These are phyloP conservation scores for Coemansia sp. DNA, from an alignment of 192 early-diverging fungal genomes.

Conservation along the genomic window DNA sequence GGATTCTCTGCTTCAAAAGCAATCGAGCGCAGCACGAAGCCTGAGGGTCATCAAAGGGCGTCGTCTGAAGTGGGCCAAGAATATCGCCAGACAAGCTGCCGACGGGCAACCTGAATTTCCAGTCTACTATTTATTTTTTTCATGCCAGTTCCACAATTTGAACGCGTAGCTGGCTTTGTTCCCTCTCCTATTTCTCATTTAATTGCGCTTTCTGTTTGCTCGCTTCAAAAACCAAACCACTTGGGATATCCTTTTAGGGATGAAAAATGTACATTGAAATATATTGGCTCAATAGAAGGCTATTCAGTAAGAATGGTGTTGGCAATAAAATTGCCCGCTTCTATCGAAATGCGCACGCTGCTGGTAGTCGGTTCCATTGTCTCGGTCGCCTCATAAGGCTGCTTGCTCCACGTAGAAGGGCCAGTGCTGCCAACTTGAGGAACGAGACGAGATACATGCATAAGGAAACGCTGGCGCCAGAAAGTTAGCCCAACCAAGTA, in stretches of 20 bases:
- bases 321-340: neutral
- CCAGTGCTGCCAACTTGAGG: neutral
- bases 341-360: neutral
- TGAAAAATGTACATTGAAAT: neutral
- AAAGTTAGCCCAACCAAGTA: neutral
- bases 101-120: conserved; percentile 8
- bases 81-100: neutral
- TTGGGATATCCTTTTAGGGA: too few species aligned
- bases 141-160: conserved; percentile 4
- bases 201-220: neutral
- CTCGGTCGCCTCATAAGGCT: neutral
- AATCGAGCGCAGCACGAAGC: too few species aligned
- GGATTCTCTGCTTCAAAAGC: too few species aligned
- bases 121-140: conserved; percentile 10
- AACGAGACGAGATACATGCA: neutral
- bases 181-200: neutral
- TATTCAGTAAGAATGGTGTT: neutral
- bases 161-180: neutral
- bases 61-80: conserved; percentile 6
- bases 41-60: neutral
- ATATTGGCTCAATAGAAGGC: neutral
- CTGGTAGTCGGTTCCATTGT: neutral
- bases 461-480: neutral
- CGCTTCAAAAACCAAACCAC: too few species aligned
- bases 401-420: neutral